Evolutionary conservation across 1,284 basidiomycete genomes (phyloP).

Genomic region (Pterulicium gracile): DNA sequence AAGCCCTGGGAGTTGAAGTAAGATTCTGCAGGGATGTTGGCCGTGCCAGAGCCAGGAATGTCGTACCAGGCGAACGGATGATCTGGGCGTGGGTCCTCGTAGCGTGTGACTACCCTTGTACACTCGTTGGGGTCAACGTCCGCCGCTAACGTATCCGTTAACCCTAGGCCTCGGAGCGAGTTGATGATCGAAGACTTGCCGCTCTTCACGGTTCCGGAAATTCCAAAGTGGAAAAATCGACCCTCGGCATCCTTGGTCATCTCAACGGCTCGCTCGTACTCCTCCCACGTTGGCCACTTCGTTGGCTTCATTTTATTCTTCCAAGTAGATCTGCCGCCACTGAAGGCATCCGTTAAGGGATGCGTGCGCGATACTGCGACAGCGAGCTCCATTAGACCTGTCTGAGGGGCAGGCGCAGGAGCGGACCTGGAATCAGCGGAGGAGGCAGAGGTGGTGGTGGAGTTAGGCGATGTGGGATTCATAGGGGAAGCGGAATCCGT

Average conservation of each 20-base stretch:
- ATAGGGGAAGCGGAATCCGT: too few relatives aligned
- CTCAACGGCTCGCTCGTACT: not conserved
- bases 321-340: too few relatives aligned
- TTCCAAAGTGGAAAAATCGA: constrained; percentile 11
- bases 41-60: constrained; percentile 12
- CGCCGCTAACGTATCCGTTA: constrained; percentile 4
- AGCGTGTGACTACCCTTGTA: constrained; percentile 3
- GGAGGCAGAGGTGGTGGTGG: too few relatives aligned
- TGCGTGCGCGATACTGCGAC: too few relatives aligned
- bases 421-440: too few relatives aligned
- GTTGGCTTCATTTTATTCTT: not conserved
- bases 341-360: too few relatives aligned
- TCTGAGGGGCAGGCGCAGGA: too few relatives aligned
- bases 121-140: not conserved
- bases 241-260: not conserved
- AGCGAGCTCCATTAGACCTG: too few relatives aligned
- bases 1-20: constrained; percentile 13
- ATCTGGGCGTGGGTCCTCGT: constrained; percentile 7
- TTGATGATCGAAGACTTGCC: constrained; percentile 14
- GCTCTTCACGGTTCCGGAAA: constrained; percentile 11
- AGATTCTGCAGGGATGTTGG: constrained; percentile 11
- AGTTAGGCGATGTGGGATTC: too few relatives aligned
- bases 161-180: constrained; percentile 2
- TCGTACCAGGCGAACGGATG: constrained; percentile 13
- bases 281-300: not conserved